Percentiles rank a stretch among this genome's conserved stretches.
Evolutionary conservation across 1,284 basidiomycete species (phyloP).

Genomic region (Trichosporon sp.): DNA sequence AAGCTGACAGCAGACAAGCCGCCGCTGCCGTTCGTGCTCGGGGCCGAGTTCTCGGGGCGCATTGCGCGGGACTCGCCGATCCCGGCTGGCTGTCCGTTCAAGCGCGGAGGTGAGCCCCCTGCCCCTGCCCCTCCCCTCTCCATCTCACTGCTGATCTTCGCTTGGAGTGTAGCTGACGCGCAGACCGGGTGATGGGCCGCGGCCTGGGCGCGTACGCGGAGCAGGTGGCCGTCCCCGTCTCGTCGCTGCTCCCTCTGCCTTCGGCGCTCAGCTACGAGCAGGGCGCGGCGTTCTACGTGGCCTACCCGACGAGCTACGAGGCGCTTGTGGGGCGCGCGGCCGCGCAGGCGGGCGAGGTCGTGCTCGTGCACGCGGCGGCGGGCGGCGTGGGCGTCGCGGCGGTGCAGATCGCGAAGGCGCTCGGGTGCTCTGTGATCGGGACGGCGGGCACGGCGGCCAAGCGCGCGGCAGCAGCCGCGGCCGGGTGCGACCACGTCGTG

Average conservation of each 20-base stretch:
- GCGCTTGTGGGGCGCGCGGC: conserved; percentile 76
- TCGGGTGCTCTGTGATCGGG: conserved; percentile 52
- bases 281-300: conserved; percentile 48
- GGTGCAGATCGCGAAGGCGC: conserved; percentile 77
- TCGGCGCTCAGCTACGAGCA: conserved; percentile 62
- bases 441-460: conserved; percentile 49
- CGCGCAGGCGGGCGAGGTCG: conserved; percentile 74
- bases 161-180: not conserved
- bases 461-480: conserved; percentile 44
- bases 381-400: conserved; percentile 83
- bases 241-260: conserved; percentile 59
- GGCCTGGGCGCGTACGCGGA: conserved; percentile 73
- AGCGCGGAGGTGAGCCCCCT: conserved; percentile 57
- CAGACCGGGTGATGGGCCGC: conserved; percentile 79
- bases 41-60: conserved; percentile 78
- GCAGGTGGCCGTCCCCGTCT: conserved; percentile 58
- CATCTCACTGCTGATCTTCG: not conserved
- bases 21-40: conserved; percentile 73
- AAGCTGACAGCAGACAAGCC: conserved; percentile 55
- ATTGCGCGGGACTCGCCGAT: conserved; percentile 71
- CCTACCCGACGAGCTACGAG: conserved; percentile 57
- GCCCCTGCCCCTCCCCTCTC: not conserved
- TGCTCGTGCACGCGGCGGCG: conserved; percentile 80
- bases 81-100: conserved; percentile 72
- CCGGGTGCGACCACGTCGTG: conserved; percentile 47